Percentiles rank a stretch among this genome's conserved stretches.
phyloP scores from a whole-genome alignment of 495 filamentous ascomycete species.

The Pyronema domesticum region DNA sequence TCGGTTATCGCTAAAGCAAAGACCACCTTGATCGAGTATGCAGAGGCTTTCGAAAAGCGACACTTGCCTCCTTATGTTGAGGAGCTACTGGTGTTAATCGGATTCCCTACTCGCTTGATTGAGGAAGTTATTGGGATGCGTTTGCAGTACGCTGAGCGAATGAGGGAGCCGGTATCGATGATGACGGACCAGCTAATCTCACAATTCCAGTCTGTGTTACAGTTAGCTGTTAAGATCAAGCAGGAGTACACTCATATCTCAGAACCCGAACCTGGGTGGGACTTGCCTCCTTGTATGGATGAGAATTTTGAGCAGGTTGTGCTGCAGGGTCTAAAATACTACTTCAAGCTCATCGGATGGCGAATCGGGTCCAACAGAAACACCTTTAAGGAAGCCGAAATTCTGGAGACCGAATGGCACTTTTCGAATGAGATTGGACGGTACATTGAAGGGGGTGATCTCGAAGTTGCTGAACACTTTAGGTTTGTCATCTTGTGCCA shows the following conservation, averaged over 20 bases:
- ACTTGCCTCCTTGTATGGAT: conserved; percentile 87
- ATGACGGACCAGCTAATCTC: conserved; percentile 93
- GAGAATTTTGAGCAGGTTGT: conserved; percentile 95
- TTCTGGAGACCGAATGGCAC: conserved; percentile 91
- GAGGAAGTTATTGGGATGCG: conserved; percentile 92
- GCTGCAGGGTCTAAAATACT: conserved; percentile 85
- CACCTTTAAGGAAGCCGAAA: conserved; percentile 96
- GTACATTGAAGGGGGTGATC: conserved; percentile 75
- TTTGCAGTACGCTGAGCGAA: conserved; percentile 78
- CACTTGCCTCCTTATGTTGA: conserved; percentile 95
- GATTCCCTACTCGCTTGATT: conserved; percentile 86
- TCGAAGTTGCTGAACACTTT: conserved; percentile 98
- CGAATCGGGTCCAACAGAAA: conserved; percentile 95
- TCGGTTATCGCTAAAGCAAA: conserved; percentile 86
- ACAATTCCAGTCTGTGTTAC: conserved; percentile 85
- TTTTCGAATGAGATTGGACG: conserved; percentile 85
- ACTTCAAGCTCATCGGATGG: conserved; percentile 94
- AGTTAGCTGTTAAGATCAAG: conserved; percentile 81
- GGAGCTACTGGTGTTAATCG: conserved; percentile 84
- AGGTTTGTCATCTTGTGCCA: conserved; percentile 31
- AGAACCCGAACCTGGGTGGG: conserved; percentile 81
- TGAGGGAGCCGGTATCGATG: conserved; percentile 66
- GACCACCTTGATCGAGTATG: conserved; percentile 71
- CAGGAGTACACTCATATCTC: conserved; percentile 69
- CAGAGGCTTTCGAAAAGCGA: conserved; percentile 66